Conservation (phyloP, 2,329 filamentous ascomycete species). For the Endothia cerciana region DNA sequence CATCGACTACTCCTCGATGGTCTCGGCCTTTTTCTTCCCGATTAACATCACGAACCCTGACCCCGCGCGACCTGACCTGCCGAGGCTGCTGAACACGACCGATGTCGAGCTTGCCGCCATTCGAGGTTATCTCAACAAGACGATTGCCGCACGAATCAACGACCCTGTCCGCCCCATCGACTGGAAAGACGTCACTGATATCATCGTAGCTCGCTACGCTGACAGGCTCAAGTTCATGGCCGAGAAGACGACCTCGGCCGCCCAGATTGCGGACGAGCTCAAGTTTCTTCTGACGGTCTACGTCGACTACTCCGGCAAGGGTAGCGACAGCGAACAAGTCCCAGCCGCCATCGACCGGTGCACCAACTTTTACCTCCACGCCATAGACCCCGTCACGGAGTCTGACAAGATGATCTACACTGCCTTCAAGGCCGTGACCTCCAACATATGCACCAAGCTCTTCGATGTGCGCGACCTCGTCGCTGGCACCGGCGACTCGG, state of each 20-base stretch:
- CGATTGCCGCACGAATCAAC: constrained; percentile 36
- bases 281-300: constrained; percentile 46
- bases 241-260: constrained; percentile 34
- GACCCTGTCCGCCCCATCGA: constrained; percentile 46
- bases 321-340: constrained; percentile 38
- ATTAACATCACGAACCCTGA: constrained; percentile 52
- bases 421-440: constrained; percentile 45
- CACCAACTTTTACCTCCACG: constrained; percentile 48
- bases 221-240: constrained; percentile 53
- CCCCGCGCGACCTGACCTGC: constrained; percentile 33
- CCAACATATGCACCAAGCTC: constrained; percentile 44
- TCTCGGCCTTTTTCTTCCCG: constrained; percentile 55
- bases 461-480: constrained; percentile 37
- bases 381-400: constrained; percentile 37
- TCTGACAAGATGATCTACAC: constrained; percentile 51
- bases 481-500: background rate
- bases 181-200: constrained; percentile 71
- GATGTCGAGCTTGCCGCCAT: constrained; percentile 34
- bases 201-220: constrained; percentile 66
- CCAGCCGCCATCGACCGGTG: constrained; percentile 50
- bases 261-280: constrained; percentile 42
- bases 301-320: constrained; percentile 45
- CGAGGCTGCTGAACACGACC: constrained; percentile 32
- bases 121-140: constrained; percentile 38
- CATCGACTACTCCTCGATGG: constrained; percentile 55